These are phyloP conservation scores for Chloromonas sp. DNA, from an alignment of 163 green algal genomes.

Conservation along the genomic window DNA sequence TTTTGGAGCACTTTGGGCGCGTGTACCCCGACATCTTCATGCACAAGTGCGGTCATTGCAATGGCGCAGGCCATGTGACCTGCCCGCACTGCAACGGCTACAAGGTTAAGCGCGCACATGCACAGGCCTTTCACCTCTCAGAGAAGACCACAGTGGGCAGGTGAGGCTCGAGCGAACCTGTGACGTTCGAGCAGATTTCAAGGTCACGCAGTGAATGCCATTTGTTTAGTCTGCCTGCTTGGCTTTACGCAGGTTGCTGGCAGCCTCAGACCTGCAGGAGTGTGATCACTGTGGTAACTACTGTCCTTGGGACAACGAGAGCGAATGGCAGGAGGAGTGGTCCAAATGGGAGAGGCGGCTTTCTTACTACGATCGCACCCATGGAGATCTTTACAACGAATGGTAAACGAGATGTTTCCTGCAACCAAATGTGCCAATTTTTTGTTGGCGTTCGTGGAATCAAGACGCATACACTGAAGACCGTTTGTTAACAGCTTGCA, in stretches of 20 bases:
- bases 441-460: no score
- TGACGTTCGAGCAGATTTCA: no score
- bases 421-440: no score
- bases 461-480: no score
- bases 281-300: constrained; percentile 42
- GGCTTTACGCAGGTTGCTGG: constrained; percentile 1
- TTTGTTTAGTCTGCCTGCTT: not conserved
- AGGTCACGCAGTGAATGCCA: no score
- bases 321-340: constrained; percentile 49
- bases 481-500: no score
- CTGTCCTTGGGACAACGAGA: constrained; percentile 49
- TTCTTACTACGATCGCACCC: constrained; percentile 56
- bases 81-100: constrained; percentile 43
- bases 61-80: constrained; percentile 39
- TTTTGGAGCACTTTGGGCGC: constrained; percentile 47
- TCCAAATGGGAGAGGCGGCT: constrained; percentile 39
- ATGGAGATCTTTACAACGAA: constrained; percentile 53
- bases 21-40: constrained; percentile 44
- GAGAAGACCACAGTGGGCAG: constrained; percentile 16
- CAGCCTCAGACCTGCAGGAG: constrained; percentile 10
- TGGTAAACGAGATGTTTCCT: constrained; percentile 24
- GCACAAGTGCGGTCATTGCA: constrained; percentile 45
- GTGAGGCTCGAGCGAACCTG: constrained; percentile 1
- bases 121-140: constrained; percentile 15
- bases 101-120: constrained; percentile 30